Evolutionary conservation across 225 moss, liverwort and hornwort species (phyloP).

Genomic region (Straminergon stramineum): DNA sequence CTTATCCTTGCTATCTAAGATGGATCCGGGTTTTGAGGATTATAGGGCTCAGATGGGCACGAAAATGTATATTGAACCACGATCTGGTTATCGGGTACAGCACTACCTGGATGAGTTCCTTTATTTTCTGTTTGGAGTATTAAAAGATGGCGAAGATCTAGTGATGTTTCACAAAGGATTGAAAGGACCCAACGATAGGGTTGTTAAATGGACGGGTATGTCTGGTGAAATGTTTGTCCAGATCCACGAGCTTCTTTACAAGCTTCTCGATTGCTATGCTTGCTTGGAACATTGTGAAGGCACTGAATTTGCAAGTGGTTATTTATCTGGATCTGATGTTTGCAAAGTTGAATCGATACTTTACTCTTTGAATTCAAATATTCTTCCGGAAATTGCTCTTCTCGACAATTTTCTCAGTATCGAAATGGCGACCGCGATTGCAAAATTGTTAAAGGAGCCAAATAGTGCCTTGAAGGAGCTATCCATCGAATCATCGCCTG

Average conservation of each 20-base stretch:
- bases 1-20: too few species aligned
- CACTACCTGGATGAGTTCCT: background rate
- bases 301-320: background rate
- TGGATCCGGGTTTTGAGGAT: fast-evolving
- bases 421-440: fast-evolving
- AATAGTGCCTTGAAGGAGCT: fast-evolving
- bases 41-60: fast-evolving
- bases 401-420: too few species aligned
- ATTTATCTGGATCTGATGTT: fast-evolving
- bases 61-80: background rate
- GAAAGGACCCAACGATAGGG: background rate
- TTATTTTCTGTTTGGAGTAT: background rate
- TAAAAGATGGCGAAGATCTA: background rate
- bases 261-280: background rate
- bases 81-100: fast-evolving
- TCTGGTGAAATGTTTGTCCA: background rate
- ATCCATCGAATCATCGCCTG: fast-evolving
- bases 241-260: background rate
- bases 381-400: fast-evolving
- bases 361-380: background rate
- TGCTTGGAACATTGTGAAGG: background rate
- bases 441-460: background rate
- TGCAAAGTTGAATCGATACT: background rate
- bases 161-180: background rate
- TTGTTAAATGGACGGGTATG: background rate